Evolutionary conservation across 306 rosid species (phyloP), one percentile per base, ranked within the genome.

Genomic region (Vicia faba): DNA sequence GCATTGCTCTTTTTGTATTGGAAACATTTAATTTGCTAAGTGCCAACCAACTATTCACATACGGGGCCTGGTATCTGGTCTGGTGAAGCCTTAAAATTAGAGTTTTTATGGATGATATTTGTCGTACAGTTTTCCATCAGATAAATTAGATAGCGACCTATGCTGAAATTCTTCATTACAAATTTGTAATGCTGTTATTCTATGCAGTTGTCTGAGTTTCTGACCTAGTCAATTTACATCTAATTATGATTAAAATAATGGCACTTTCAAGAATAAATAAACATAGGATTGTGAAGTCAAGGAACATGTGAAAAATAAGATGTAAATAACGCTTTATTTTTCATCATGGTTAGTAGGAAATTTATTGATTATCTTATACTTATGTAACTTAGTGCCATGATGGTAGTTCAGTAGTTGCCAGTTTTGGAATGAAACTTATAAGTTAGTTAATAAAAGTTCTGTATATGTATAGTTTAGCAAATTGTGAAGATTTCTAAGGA

Each of bases 41-140:
- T 61, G 60, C 7, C 14, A 51, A 58, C 7, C 14, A 51, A 58
- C 77, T 38, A 62, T 57, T 36, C 8, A n/a, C 71, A 40, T 25
- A 44, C 44, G 66, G 80, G 76, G n/a, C 81, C 44, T 25, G 16
- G 72, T 72, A 64, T 66, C 69, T n/a, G 14, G 69, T 66, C 69
- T 18, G 14, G 65, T 50, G 61, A 65, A 63, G 19, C 49, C 69
- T 64, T 49, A 29, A 19, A 15, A 53, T 43, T 12, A 16, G 43
- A 23, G 36, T 60, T 20, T 50, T 62, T 54, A 55, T 63, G 61
- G 75, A 44, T 38, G 26, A 25, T 51, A 33, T 55, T 54, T 43
- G 40, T 13, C 48, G 50, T 64, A 57, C 68, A 48, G 62, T n/a
- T 26, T 68, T 11, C 36, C 54, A 66, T 49, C 38, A 29, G 57